phyloP scores from a whole-genome alignment of 73 alveolate genomes.

The Symbiodinium natans region DNA sequence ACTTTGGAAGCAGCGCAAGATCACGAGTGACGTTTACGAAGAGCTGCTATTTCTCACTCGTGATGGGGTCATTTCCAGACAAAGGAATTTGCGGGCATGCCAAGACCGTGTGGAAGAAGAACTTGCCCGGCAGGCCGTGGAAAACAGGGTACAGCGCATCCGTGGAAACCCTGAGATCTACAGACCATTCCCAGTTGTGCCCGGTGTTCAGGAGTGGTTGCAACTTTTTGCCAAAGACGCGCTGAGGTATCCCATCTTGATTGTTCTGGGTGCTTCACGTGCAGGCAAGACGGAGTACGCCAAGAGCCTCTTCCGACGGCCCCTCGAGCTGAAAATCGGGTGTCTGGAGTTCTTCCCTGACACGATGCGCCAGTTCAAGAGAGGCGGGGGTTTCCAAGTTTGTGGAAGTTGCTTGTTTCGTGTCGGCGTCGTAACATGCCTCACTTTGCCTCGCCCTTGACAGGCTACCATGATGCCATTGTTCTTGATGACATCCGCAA shows the following conservation, averaged over 20 bases:
- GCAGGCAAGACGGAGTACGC: slow-evolving; percentile 28
- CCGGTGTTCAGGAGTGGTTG: background rate
- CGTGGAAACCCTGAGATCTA: background rate
- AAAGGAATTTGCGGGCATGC: background rate
- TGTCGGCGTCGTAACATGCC: background rate
- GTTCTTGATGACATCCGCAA: slow-evolving; percentile 23
- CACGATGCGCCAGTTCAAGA: background rate
- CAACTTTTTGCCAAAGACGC: background rate
- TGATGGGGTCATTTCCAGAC: background rate
- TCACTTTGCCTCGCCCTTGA: background rate
- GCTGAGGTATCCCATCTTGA: background rate
- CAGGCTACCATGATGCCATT: background rate
- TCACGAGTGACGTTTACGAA: background rate
- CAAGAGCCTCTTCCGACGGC: background rate
- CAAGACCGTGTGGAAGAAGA: background rate
- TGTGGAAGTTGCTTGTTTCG: background rate
- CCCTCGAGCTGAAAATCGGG: background rate
- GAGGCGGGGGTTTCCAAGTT: background rate
- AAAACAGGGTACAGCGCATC: background rate
- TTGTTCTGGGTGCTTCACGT: background rate
- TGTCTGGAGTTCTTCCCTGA: background rate
- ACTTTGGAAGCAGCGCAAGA: slow-evolving; percentile 33
- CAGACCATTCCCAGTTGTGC: background rate
- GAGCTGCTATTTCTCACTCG: background rate
- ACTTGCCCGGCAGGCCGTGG: background rate